phyloP scores from a whole-genome alignment of 2,329 filamentous ascomycete species.

The Verruconis gallopava region DNA sequence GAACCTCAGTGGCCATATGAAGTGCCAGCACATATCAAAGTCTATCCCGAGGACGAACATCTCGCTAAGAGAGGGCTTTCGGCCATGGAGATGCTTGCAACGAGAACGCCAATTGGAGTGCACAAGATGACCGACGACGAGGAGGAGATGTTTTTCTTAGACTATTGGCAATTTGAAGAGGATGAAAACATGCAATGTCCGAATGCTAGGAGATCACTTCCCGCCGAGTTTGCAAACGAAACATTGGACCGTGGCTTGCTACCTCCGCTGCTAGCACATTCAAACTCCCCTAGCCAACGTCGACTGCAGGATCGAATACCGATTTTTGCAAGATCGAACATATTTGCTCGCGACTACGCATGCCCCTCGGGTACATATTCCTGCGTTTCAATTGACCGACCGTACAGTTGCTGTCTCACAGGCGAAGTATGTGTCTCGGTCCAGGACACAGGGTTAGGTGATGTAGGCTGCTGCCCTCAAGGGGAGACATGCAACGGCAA shows the following conservation, averaged over 20 bases:
- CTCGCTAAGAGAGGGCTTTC: constrained; percentile 29
- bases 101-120: constrained; percentile 43
- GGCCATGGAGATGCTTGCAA: constrained; percentile 25
- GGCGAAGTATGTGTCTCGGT: constrained; percentile 54
- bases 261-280: constrained; percentile 11
- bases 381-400: constrained; percentile 51
- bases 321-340: constrained; percentile 17
- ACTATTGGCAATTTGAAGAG: constrained; percentile 44
- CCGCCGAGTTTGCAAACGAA: constrained; percentile 27
- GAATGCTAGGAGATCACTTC: constrained; percentile 3
- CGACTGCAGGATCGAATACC: background rate
- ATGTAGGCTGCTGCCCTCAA: constrained; percentile 61
- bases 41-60: constrained; percentile 34
- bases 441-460: constrained; percentile 42
- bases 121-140: constrained; percentile 60
- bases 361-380: constrained; percentile 55
- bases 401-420: constrained; percentile 60
- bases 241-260: constrained; percentile 1
- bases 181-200: constrained; percentile 3
- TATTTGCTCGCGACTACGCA: constrained; percentile 44
- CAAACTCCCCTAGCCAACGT: background rate
- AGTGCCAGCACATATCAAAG: constrained; percentile 31
- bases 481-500: constrained; percentile 50
- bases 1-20: constrained; percentile 34
- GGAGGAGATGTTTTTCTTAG: constrained; percentile 59